These are phyloP conservation scores for Neurospora crassa DNA, from an alignment of 2,329 filamentous ascomycete genomes.

Conservation along the genomic window DNA sequence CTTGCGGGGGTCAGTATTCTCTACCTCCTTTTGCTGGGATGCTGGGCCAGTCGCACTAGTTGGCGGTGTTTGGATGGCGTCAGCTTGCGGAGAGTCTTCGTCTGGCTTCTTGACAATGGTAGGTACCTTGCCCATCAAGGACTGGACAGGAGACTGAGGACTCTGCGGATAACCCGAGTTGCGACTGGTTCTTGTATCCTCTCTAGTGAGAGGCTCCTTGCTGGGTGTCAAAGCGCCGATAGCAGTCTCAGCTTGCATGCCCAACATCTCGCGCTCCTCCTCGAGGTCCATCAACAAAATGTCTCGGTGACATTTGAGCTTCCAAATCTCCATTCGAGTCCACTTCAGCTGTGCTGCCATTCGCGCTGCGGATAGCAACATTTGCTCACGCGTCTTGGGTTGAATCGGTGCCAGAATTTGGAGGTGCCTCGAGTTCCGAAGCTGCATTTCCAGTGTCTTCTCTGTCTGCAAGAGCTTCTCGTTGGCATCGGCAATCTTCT, in stretches of 20 bases:
- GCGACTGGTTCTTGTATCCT: constrained; percentile 27
- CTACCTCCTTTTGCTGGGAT: constrained; percentile 31
- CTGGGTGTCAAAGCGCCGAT: constrained; percentile 9
- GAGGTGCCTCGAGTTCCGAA: constrained; percentile 84
- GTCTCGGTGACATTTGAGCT: constrained; percentile 79
- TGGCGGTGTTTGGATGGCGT: constrained; percentile 41
- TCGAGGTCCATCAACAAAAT: constrained; percentile 79
- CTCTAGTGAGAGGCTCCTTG: constrained; percentile 17
- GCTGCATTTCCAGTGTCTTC: constrained; percentile 69
- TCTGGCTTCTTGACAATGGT: constrained; percentile 22
- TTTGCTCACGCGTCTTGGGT: constrained; percentile 75
- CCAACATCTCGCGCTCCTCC: constrained; percentile 52
- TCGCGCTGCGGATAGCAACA: constrained; percentile 74
- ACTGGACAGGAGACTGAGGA: constrained; percentile 25
- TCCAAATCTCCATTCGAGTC: constrained; percentile 92
- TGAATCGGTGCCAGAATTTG: constrained; percentile 84
- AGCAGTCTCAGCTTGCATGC: constrained; percentile 22
- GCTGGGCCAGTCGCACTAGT: constrained; percentile 28
- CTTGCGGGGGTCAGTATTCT: constrained; percentile 27
- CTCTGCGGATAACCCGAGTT: constrained; percentile 26
- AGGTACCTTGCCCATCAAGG: constrained; percentile 24
- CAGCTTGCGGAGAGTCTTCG: constrained; percentile 29
- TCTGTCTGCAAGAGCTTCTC: constrained; percentile 64
- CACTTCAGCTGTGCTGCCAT: constrained; percentile 86
- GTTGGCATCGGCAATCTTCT: constrained; percentile 76